Percentiles rank a stretch among this genome's conserved stretches.
Evolutionary conservation across 208 protist genomes (phyloP).

Genomic region (Acanthamoeba polyphaga): DNA sequence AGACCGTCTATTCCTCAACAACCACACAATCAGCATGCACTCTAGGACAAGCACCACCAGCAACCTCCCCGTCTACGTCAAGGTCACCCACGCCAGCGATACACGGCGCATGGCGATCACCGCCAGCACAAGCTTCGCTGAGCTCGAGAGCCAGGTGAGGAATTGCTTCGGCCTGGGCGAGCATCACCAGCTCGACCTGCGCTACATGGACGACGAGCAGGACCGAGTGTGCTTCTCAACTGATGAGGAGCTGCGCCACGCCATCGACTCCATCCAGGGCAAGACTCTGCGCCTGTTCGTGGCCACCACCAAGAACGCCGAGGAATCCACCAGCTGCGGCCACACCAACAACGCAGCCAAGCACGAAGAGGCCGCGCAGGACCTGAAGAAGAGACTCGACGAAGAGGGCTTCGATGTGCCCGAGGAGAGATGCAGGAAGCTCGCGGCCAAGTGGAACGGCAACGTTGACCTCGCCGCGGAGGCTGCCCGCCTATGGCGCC

Average conservation of each 20-base stretch:
- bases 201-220: background rate
- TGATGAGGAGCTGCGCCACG: background rate
- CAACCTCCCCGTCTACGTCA: background rate
- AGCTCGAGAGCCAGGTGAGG: background rate
- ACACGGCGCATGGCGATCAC: background rate
- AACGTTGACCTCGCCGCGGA: background rate
- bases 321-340: background rate
- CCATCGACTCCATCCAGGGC: background rate
- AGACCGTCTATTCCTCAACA: background rate
- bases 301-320: background rate
- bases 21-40: background rate
- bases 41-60: background rate
- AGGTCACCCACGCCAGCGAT: background rate
- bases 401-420: background rate
- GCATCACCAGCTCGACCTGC: background rate
- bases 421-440: background rate
- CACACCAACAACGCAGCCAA: background rate
- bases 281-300: background rate
- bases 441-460: background rate
- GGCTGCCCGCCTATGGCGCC: background rate
- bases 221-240: background rate
- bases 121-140: background rate
- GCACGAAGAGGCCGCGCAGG: background rate
- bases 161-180: background rate
- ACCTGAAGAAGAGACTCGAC: background rate